Evolutionary conservation across 441 rosid species (phyloP), one percentile per base, ranked within the genome.

Genomic region (Jatropha multifida): DNA sequence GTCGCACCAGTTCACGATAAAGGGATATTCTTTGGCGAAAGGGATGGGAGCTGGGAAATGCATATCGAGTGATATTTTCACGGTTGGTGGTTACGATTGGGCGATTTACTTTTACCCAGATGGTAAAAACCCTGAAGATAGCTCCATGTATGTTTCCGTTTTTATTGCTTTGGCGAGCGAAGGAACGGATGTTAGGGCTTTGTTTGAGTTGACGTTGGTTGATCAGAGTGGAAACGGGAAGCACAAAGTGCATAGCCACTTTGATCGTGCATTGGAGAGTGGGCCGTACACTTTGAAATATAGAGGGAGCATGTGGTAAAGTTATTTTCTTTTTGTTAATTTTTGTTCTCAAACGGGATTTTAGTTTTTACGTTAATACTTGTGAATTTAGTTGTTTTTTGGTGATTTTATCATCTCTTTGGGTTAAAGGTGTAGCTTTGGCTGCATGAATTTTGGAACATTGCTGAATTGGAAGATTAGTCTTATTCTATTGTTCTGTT

Each of bases 291-390:
- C 88, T 1, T 86, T 94, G 76, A 94, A 90, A 87, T 90, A 90
- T 71, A 87, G 84, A 58, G 97, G 98, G 40, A 94, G 97, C 91
- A 94, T 94, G 96, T 88, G 97, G 97, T 92, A 87, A 63, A 40
- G 18, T 65, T 66, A 40, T 54, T 46, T 26, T 71, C 17, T 54
- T 52, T 73, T 12, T 11, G 32, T 32, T 32, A 32, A 32, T 12
- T n/a, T 59, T 61, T 14, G 15, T 14, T 70, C 26, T 27, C 61
- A 6, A 17, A 44, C 60, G 44, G 1, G 68, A 42, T 46, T 54
- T 27, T 48, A 27, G 32, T 68, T 11, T 27, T 60, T 44, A 18
- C 6, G 15, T 44, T 13, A 12, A 46, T 18, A 64, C 11, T 37
- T 38, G 38, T 64, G 20, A 14, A 18, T 65, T 32, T 40, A 17